These are phyloP conservation scores for Tilletia indica DNA, from an alignment of 1,284 basidiomycete genomes.

Conservation along the genomic window DNA sequence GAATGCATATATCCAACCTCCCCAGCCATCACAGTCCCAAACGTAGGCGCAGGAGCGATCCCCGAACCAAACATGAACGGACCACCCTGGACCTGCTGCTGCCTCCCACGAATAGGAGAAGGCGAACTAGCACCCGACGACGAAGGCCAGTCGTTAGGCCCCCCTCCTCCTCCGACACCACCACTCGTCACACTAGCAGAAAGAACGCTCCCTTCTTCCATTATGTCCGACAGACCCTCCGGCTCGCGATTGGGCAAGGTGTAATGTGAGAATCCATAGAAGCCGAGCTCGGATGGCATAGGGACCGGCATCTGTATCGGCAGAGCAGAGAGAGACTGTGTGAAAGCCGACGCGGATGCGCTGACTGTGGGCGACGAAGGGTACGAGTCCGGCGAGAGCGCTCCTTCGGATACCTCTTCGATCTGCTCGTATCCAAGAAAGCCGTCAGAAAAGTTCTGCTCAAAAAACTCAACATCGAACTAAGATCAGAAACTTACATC, in stretches of 20 bases:
- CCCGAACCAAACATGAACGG: not conserved
- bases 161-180: not conserved
- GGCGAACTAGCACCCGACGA: slow-evolving; percentile 9
- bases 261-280: slow-evolving; percentile 19
- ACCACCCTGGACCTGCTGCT: too few relatives aligned
- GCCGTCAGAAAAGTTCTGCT: too few relatives aligned
- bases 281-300: slow-evolving; percentile 10
- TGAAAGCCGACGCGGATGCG: slow-evolving; percentile 1
- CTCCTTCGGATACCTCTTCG: slow-evolving; percentile 19
- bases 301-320: slow-evolving; percentile 1
- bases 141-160: not conserved
- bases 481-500: not conserved
- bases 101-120: not conserved
- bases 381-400: slow-evolving; percentile 10
- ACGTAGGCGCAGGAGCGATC: not conserved
- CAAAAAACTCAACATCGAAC: too few relatives aligned
- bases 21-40: not conserved
- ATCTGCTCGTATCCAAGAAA: slow-evolving; percentile 10
- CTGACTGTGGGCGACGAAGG: not conserved
- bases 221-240: slow-evolving; percentile 45
- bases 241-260: slow-evolving; percentile 20
- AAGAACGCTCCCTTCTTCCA: slow-evolving; percentile 40
- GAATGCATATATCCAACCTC: not conserved
- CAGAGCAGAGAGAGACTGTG: slow-evolving; percentile 6
- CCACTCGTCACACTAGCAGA: slow-evolving; percentile 28